Base-by-base conservation (phyloP, 192 early-diverging fungal species). In the Fimicolochytrium jonesii region DNA sequence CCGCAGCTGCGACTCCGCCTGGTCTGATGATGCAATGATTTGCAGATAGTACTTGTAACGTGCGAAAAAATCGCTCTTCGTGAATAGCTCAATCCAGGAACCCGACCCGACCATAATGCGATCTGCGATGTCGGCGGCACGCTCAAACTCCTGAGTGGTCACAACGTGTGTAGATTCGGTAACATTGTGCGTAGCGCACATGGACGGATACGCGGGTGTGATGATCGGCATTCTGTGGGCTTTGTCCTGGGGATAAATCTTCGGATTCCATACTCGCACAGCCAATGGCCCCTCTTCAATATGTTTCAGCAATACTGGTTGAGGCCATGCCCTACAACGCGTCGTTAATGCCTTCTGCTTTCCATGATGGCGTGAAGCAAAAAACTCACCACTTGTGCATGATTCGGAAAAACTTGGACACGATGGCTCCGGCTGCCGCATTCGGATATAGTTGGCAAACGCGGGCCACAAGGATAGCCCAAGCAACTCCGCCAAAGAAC, bases 101-200 rank as follows among this genome's bases (percentile, higher is more conserved):
- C 72, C 80, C 20, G 82, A 86, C 22, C 87, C 87, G 22, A 75
- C 73, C 79, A 95, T 83, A 23, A 95, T 88, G 46, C 81, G 77
- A 52, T 90, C 86, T 6, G 84, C 80, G 43, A 93, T 82, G 9
- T 86, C 87, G 6, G 78, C 80, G 0, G 90, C 94, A 36, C 88
- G 80, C 61, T 86, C 80, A 56, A 95, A 90, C 76, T 99, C 96
- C 15, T 80, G 71, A 11, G 82, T 85, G 56, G 93, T 97, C 15
- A 99, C 86, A 3, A 59, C 63, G 23, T 86, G 83, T 0, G 96
- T 97, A 3, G 92, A 95, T 49, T 77, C 64, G 1, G 90, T 92
- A 11, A 99, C 94, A 64, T 97, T 99, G 72, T 97, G 94, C 2
- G 96, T 99, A 3, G 94, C 85, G 70, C 94, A 97, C 93, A 95